Base-by-base conservation (phyloP, 164 flowering plant genomes). In the Macadamia tetraphylla region DNA sequence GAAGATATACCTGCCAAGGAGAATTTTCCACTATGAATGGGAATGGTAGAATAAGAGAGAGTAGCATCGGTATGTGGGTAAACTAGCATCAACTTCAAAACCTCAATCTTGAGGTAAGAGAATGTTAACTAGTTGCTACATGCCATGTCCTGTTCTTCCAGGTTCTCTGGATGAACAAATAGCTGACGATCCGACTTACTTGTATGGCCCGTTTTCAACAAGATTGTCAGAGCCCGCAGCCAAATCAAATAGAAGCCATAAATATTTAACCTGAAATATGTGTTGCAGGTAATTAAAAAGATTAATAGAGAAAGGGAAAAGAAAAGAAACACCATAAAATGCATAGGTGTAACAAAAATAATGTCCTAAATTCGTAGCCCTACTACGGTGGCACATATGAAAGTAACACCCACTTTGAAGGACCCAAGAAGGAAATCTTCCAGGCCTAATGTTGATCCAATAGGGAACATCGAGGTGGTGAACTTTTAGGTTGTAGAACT, bases 181-280 rank as follows among this genome's bases (percentile, higher is more conserved):
- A 6, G 5, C 0, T 46, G 29, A 30, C 7, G 62, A 31, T 58
- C 18, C 42, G 56, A 74, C 88, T 80, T 83, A 92, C 99, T 87
- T 88, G 87, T 94, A 92, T 52, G 98, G 93, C 29, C 99, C 99
- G 77, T 83, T 92, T 78, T 94, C 99, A 40, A 94, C 94, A 70
- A 92, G 88, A 81, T 94, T 94, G 70, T 94, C 92, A 9, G 94
- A 84, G 71, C 96, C 98, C 57, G 77, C 96, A 67, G 99, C 99
- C 87, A 94, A 86, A 78, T 94, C 99, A 67, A 94, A 94, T 35
- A 94, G 99, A 73, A 94, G 89, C 99, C 98, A 94, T 71, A 94
- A 77, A 73, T 94, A 94, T 71, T 94, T 94, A n/a, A 94, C 94
- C 99, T 94, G 78, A 46, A 73, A 59, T 51, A 17, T 15, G 53